Percentiles rank a stretch among this genome's conserved stretches.
Evolutionary conservation across 169 alveolate genomes (phyloP).

Genomic region (Plasmodium ovale): DNA sequence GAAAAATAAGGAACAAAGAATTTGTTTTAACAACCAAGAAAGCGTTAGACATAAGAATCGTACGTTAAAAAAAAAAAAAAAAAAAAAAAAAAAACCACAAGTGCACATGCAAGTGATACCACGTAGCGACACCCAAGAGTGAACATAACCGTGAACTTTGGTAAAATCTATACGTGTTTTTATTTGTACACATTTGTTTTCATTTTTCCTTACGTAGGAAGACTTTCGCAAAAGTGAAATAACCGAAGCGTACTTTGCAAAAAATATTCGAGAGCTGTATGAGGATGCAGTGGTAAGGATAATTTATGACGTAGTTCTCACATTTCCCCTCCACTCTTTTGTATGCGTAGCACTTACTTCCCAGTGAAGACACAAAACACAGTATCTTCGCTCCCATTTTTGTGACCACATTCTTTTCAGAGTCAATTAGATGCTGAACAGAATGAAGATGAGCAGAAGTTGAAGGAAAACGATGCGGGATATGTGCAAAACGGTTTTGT

Average conservation of each 20-base stretch:
- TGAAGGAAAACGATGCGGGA: background rate
- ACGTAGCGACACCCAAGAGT: too few relatives aligned
- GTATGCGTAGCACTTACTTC: too few relatives aligned
- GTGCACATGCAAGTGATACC: too few relatives aligned
- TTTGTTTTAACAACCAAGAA: conserved; percentile 42
- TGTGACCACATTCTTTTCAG: conserved; percentile 15
- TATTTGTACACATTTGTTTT: background rate
- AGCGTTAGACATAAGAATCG: conserved; percentile 65
- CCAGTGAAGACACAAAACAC: too few relatives aligned
- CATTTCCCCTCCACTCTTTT: too few relatives aligned
- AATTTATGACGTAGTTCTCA: too few relatives aligned
- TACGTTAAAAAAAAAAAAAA: background rate
- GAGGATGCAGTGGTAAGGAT: conserved; percentile 38
- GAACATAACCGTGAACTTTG: too few relatives aligned
- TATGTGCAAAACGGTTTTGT: background rate
- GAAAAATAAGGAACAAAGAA: conserved; percentile 33
- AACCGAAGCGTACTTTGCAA: conserved; percentile 48
- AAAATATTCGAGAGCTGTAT: conserved; percentile 19
- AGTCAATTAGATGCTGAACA: conserved; percentile 1
- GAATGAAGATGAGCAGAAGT: conserved; percentile 7
- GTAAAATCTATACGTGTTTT: too few relatives aligned
- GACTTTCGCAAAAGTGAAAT: conserved; percentile 60
- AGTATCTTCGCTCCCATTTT: background rate
- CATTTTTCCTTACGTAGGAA: conserved; percentile 9
- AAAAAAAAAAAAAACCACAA: background rate